These are phyloP conservation scores for Leccinum subtestaceum DNA, from an alignment of 768 basidiomycete genomes.

Conservation along the genomic window DNA sequence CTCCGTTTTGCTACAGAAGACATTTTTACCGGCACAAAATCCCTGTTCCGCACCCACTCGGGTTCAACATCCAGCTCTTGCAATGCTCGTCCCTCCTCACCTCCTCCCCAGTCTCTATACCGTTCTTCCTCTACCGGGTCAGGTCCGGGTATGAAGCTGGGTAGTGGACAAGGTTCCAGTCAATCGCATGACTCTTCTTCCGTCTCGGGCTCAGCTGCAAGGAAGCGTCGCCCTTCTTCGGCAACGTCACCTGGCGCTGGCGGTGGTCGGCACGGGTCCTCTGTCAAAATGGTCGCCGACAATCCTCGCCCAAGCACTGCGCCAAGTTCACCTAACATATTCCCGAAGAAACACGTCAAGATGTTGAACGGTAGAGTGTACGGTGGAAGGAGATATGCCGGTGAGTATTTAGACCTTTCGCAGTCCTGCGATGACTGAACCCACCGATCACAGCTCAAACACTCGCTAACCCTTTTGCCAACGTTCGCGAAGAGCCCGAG, in stretches of 20 bases:
- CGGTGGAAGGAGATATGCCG: conserved; percentile 43
- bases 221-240: conserved; percentile 23
- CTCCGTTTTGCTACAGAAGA: conserved; percentile 31
- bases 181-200: not conserved
- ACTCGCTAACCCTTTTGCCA: conserved; percentile 59
- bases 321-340: conserved; percentile 1
- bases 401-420: conserved; percentile 10
- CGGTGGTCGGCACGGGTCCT: conserved; percentile 26
- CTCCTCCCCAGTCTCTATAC: conserved; percentile 15
- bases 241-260: conserved; percentile 22
- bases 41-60: conserved; percentile 30
- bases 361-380: conserved; percentile 90
- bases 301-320: conserved; percentile 8
- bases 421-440: not conserved
- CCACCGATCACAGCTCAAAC: conserved; percentile 22
- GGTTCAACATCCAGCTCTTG: conserved; percentile 9
- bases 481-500: conserved; percentile 62
- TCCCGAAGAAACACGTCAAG: conserved; percentile 39
- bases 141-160: not conserved
- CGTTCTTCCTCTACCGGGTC: conserved; percentile 26
- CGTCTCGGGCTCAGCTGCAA: conserved; percentile 3
- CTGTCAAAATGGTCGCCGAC: conserved; percentile 5
- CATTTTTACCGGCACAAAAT: conserved; percentile 28
- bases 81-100: conserved; percentile 8
- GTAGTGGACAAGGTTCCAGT: not conserved